Conservation (phyloP, 768 basidiomycete species). For the Termitomyces sp. region DNA sequence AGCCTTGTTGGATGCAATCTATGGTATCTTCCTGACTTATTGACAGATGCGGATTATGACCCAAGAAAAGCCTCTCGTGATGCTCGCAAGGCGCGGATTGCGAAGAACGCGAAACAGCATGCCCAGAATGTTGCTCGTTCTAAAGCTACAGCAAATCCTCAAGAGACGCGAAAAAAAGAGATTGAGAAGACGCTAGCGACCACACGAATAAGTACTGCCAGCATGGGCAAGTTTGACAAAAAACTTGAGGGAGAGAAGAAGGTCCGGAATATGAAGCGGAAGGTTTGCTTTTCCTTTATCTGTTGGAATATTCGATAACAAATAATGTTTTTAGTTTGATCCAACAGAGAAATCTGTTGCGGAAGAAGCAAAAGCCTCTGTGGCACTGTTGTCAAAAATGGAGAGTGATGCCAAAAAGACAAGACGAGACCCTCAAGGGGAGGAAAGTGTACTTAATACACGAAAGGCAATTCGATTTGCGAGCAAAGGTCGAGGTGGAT, state of each 20-base stretch:
- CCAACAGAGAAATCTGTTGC: slow-evolving; percentile 63
- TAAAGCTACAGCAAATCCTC: slow-evolving; percentile 22
- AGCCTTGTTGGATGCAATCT: background rate
- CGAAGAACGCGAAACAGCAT: slow-evolving; percentile 81
- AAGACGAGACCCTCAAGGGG: slow-evolving; percentile 35
- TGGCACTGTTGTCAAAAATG: slow-evolving; percentile 73
- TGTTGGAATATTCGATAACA: background rate
- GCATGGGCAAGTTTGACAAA: slow-evolving; percentile 92
- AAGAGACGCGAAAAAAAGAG: slow-evolving; percentile 56
- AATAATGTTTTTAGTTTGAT: slow-evolving; percentile 57
- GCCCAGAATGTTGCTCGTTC: slow-evolving; percentile 67
- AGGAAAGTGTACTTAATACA: slow-evolving; percentile 66
- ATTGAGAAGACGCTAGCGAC: slow-evolving; percentile 74
- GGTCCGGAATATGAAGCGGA: slow-evolving; percentile 82
- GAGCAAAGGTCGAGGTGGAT: slow-evolving; percentile 62
- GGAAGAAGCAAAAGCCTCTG: slow-evolving; percentile 65
- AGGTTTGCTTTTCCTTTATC: slow-evolving; percentile 44
- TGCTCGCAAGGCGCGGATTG: slow-evolving; percentile 74
- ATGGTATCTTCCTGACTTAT: background rate
- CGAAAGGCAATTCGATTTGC: slow-evolving; percentile 83
- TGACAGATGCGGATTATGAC: slow-evolving; percentile 69
- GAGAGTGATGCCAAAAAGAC: slow-evolving; percentile 68
- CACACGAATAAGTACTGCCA: slow-evolving; percentile 82
- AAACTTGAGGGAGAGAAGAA: slow-evolving; percentile 91
- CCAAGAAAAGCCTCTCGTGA: slow-evolving; percentile 70